Conservation (phyloP, 148 eudicot genomes). For the Diospyros lotus region DNA sequence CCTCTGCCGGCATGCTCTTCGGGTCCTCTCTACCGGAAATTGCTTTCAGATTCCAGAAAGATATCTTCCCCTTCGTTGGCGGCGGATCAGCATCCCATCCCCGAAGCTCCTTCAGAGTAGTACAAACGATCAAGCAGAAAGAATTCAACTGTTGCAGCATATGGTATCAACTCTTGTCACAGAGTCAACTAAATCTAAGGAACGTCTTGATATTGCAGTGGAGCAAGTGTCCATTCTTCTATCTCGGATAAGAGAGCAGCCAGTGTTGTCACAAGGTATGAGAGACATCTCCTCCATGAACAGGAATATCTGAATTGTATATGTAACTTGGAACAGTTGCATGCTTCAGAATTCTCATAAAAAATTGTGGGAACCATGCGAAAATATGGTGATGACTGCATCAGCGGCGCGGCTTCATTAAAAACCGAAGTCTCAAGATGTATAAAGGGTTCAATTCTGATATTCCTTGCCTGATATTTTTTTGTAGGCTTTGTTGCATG, state of each 20-base stretch:
- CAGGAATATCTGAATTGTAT: constrained; percentile 12
- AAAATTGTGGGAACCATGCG: neutral
- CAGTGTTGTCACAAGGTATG: constrained; percentile 42
- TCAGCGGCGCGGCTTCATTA: too few species aligned
- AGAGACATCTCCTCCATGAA: constrained; percentile 31
- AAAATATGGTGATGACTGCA: neutral
- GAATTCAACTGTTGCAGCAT: constrained; percentile 60
- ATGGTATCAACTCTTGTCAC: constrained; percentile 67
- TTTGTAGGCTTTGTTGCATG: too few species aligned
- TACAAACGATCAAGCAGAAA: constrained; percentile 45
- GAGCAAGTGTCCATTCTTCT: constrained; percentile 76
- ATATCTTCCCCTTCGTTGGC: constrained; percentile 86
- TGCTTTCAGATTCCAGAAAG: constrained; percentile 94
- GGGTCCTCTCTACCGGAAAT: constrained; percentile 81
- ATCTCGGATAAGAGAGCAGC: constrained; percentile 68
- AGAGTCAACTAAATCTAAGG: constrained; percentile 77
- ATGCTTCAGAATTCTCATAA: neutral
- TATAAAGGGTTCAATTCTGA: too few species aligned
- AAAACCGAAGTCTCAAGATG: too few species aligned
- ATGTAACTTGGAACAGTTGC: neutral
- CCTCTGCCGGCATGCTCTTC: constrained; percentile 82
- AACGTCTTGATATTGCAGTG: constrained; percentile 68
- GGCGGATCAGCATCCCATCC: constrained; percentile 45
- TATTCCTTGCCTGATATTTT: too few species aligned
- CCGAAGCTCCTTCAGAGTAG: constrained; percentile 31